A percentile compares a stretch with the other conserved stretches of the same genome.
phyloP scores from a whole-genome alignment of 139 green algal genomes.

The Coelastrella sp. region DNA sequence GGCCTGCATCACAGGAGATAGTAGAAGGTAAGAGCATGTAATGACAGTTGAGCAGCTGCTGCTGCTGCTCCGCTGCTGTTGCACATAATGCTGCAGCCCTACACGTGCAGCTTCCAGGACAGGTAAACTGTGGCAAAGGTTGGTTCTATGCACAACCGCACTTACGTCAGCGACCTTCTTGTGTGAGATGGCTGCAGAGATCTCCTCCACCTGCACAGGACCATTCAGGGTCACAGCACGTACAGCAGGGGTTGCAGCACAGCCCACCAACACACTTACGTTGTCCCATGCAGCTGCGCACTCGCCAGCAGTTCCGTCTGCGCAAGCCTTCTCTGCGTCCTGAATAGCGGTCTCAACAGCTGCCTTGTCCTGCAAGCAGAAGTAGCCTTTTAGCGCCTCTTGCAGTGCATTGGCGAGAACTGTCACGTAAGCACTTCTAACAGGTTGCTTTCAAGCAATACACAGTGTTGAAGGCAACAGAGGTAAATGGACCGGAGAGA shows the following conservation, averaged over 20 bases:
- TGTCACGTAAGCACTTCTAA: not conserved
- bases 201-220: slow-evolving; percentile 57
- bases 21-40: not conserved
- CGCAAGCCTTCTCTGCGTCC: slow-evolving; percentile 54
- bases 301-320: slow-evolving; percentile 46
- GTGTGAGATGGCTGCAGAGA: slow-evolving; percentile 58
- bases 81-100: not conserved
- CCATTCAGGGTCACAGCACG: not conserved
- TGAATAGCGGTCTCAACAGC: slow-evolving; percentile 60
- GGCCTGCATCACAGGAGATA: not conserved
- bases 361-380: slow-evolving; percentile 36
- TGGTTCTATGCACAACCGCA: too few relatives aligned
- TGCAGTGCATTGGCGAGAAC: not conserved
- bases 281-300: slow-evolving; percentile 62
- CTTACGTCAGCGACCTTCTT: slow-evolving; percentile 55
- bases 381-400: not conserved
- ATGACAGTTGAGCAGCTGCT: not conserved
- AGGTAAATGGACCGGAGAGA: too few relatives aligned
- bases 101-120: too few relatives aligned
- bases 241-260: not conserved
- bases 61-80: not conserved
- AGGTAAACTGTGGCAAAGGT: too few relatives aligned
- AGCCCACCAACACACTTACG: slow-evolving; percentile 27
- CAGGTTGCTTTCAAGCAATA: too few relatives aligned
- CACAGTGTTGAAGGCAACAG: not conserved